These are phyloP conservation scores for Gelatoporia subvermispora DNA, from an alignment of 768 basidiomycete genomes.

Conservation along the genomic window DNA sequence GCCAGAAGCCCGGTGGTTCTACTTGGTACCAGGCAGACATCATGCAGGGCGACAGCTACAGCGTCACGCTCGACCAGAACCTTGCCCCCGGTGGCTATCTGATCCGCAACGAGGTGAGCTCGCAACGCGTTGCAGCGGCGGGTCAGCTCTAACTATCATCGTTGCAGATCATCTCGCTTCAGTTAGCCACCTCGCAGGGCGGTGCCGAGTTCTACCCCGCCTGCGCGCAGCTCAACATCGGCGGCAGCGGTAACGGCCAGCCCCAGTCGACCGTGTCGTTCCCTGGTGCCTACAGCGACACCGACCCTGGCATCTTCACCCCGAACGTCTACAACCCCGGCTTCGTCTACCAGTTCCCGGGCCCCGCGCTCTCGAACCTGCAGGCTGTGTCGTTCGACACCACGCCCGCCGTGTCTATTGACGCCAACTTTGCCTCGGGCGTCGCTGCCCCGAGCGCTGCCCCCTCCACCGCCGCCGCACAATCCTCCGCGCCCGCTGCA, in stretches of 20 bases:
- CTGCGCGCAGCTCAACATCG: constrained; percentile 51
- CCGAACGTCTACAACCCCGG: constrained; percentile 32
- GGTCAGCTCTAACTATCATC: background rate
- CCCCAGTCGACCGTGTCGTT: constrained; percentile 51
- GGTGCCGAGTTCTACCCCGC: constrained; percentile 81
- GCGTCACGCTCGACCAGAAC: constrained; percentile 32
- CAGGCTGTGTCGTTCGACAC: constrained; percentile 8
- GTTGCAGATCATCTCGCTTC: constrained; percentile 62
- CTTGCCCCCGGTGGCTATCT: constrained; percentile 70
- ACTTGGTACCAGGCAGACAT: constrained; percentile 25
- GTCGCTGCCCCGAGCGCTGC: constrained; percentile 1
- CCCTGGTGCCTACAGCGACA: constrained; percentile 71
- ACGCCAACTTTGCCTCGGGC: constrained; percentile 16
- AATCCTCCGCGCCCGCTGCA: background rate
- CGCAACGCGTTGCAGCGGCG: constrained; percentile 4
- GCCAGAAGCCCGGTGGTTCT: constrained; percentile 15
- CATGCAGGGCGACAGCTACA: constrained; percentile 22
- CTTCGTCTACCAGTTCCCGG: constrained; percentile 25
- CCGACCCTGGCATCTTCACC: constrained; percentile 68
- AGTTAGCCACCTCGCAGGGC: constrained; percentile 48
- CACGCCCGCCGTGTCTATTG: constrained; percentile 4
- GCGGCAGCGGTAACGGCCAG: constrained; percentile 47
- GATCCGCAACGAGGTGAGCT: constrained; percentile 56
- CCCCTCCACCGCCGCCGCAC: background rate
- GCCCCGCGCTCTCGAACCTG: constrained; percentile 22